A percentile compares a stretch with the other conserved stretches of the same genome.
Conservation (phyloP, 2,329 filamentous ascomycete species). For the Verticillium klebahnii region DNA sequence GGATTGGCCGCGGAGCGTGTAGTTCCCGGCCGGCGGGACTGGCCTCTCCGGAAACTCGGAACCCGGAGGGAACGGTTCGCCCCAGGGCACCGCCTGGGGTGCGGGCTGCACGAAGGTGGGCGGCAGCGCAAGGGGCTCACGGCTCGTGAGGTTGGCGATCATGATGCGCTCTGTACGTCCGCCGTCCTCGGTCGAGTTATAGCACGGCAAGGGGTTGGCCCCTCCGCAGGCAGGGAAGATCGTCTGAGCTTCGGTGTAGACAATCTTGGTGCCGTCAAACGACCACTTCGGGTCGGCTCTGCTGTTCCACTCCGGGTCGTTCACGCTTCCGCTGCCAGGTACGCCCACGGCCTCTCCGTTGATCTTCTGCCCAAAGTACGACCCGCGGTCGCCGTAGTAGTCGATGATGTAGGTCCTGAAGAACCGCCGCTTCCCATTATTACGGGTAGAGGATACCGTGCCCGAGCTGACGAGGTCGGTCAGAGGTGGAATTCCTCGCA, state of each 20-base stretch:
- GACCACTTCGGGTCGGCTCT: slow-evolving; percentile 34
- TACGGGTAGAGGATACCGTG: slow-evolving; percentile 29
- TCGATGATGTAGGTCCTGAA: slow-evolving; percentile 37
- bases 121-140: slow-evolving; percentile 16
- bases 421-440: slow-evolving; percentile 35
- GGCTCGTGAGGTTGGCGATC: slow-evolving; percentile 28
- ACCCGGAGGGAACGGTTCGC: neutral
- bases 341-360: slow-evolving; percentile 25
- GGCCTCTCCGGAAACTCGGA: slow-evolving; percentile 3
- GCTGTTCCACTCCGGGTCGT: slow-evolving; percentile 39
- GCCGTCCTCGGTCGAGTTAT: slow-evolving; percentile 28
- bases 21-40: too few species aligned
- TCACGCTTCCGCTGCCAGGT: slow-evolving; percentile 21
- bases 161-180: slow-evolving; percentile 31
- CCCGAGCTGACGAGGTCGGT: slow-evolving; percentile 24
- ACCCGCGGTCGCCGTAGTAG: slow-evolving; percentile 31
- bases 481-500: slow-evolving; percentile 32
- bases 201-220: slow-evolving; percentile 33
- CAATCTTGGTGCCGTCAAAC: slow-evolving; percentile 30
- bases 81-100: slow-evolving; percentile 4
- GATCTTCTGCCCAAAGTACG: slow-evolving; percentile 33
- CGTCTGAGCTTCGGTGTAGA: slow-evolving; percentile 31
- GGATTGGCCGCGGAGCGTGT: too few species aligned
- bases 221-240: slow-evolving; percentile 32
- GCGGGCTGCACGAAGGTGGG: neutral